phyloP scores from a whole-genome alignment of 345 rosid genomes.

The Carallia brachiata region DNA sequence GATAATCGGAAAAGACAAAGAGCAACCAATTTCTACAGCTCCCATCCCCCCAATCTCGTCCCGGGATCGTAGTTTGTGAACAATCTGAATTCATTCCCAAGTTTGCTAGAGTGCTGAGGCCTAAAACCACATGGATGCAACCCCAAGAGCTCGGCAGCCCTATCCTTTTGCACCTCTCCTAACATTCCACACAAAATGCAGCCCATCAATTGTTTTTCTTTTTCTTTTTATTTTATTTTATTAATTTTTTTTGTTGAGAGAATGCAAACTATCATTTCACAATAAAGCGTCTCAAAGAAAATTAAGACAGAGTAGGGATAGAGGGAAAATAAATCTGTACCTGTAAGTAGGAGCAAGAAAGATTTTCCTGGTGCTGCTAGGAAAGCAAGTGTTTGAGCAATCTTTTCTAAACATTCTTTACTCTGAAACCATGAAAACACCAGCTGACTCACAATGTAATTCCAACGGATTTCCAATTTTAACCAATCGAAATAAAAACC shows the following conservation, averaged over 20 bases:
- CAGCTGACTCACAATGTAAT: not conserved
- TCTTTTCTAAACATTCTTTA: constrained; percentile 79
- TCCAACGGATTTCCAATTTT: not conserved
- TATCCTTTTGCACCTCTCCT: constrained; percentile 86
- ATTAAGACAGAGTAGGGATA: no score
- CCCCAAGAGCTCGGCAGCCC: constrained; percentile 74
- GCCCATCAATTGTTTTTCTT: not conserved
- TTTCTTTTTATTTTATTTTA: no score
- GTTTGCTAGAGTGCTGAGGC: constrained; percentile 85
- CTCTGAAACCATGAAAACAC: constrained; percentile 51
- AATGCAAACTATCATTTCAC: not conserved
- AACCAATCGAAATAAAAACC: not conserved
- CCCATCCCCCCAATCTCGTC: constrained; percentile 86
- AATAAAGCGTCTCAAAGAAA: not conserved
- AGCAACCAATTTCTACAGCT: constrained; percentile 36
- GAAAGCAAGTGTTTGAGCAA: constrained; percentile 58
- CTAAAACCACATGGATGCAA: constrained; percentile 68
- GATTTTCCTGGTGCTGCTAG: constrained; percentile 50
- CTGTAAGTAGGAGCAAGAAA: constrained; percentile 80
- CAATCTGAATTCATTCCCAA: constrained; percentile 78
- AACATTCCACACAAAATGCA: constrained; percentile 15
- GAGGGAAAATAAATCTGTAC: constrained; percentile 28
- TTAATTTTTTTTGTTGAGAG: no score
- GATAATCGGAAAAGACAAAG: not conserved
- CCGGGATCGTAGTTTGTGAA: constrained; percentile 84